Conservation (phyloP, 306 rosid species). For the Styphnolobium japonicum region DNA sequence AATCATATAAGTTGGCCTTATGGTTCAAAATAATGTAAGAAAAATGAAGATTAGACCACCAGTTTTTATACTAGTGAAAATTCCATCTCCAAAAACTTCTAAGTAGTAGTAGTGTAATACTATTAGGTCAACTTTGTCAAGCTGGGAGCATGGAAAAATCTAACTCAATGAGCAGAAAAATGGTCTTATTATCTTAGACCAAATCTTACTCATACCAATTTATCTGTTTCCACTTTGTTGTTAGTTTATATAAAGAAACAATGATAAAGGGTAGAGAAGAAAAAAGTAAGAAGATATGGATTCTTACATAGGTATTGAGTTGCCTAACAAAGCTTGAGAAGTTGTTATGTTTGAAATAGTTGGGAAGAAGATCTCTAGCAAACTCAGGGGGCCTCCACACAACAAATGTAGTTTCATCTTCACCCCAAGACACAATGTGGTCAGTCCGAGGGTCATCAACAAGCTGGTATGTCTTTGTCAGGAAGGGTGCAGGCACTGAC, state of each 20-base stretch:
- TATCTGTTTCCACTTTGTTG: not conserved
- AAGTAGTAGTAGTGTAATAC: not conserved
- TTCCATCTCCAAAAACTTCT: not conserved
- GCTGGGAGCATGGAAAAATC: not conserved
- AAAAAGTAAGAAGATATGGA: not conserved
- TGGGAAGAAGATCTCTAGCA: conserved; percentile 76
- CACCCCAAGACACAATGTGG: conserved; percentile 81
- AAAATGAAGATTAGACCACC: not conserved
- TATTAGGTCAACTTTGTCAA: conserved; percentile 1
- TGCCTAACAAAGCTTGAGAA: conserved; percentile 88
- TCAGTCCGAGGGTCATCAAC: conserved; percentile 77
- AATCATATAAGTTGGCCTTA: not conserved
- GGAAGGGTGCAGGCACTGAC: conserved; percentile 66
- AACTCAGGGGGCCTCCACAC: conserved; percentile 84
- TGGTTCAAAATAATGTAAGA: conserved; percentile 2
- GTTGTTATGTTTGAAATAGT: conserved; percentile 86
- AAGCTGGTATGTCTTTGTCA: conserved; percentile 71
- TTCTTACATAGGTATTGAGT: conserved; percentile 72
- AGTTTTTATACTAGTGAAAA: not conserved
- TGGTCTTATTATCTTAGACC: not conserved
- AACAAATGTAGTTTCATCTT: conserved; percentile 57
- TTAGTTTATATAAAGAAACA: not conserved
- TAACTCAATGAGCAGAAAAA: not conserved
- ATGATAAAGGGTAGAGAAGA: not conserved
- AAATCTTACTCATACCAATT: not conserved